Evolutionary conservation across 2,329 filamentous ascomycete genomes (phyloP).

Genomic region (Scedosporium dehoogii): DNA sequence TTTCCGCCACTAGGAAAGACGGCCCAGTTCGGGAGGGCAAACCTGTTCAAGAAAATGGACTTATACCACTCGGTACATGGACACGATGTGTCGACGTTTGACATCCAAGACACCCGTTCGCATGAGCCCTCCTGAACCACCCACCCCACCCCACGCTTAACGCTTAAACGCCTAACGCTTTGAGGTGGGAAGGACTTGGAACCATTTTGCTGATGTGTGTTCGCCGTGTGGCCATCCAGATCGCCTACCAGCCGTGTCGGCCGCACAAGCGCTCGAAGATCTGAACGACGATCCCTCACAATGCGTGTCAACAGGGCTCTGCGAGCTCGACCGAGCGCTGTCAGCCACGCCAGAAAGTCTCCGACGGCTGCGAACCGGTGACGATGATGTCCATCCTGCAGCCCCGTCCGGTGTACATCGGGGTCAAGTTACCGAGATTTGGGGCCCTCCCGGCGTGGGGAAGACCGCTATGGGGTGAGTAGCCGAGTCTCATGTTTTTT

Average conservation of each 20-base stretch:
- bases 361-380: background rate
- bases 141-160: background rate
- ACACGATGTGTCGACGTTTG: slow-evolving; percentile 52
- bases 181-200: background rate
- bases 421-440: slow-evolving; percentile 77
- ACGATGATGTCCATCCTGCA: slow-evolving; percentile 17
- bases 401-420: slow-evolving; percentile 41
- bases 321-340: slow-evolving; percentile 40
- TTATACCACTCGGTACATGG: slow-evolving; percentile 47
- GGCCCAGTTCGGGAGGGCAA: background rate
- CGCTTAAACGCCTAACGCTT: background rate
- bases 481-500: slow-evolving; percentile 6
- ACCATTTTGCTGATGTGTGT: slow-evolving; percentile 3
- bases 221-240: slow-evolving; percentile 34
- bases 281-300: slow-evolving; percentile 40
- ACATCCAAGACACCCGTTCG: slow-evolving; percentile 41
- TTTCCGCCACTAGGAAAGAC: background rate
- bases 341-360: background rate
- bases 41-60: slow-evolving; percentile 31
- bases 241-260: slow-evolving; percentile 66
- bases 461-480: slow-evolving; percentile 76
- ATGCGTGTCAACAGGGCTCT: slow-evolving; percentile 46
- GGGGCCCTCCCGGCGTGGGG: slow-evolving; percentile 76
- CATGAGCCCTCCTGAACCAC: slow-evolving; percentile 11
- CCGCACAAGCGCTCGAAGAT: slow-evolving; percentile 58